A percentile compares a stretch with the other conserved stretches of the same genome.
Conservation (phyloP, 2,329 filamentous ascomycete species). For the Alternaria gaisen region DNA sequence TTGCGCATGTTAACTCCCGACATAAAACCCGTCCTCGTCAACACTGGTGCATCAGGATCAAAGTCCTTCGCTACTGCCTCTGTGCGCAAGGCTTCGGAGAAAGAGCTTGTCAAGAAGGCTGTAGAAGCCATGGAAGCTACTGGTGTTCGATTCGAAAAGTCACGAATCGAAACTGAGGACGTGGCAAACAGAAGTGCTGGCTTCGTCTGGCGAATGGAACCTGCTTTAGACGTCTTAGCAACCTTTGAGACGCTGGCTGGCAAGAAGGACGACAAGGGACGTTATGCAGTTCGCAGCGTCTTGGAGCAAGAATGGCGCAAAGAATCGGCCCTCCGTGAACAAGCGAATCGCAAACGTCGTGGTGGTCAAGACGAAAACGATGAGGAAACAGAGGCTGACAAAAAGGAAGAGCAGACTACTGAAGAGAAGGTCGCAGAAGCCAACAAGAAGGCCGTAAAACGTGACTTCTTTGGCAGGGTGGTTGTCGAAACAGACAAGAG, state of each 20-base stretch:
- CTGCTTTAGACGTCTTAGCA: constrained; percentile 81
- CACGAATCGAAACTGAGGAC: constrained; percentile 76
- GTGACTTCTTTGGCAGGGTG: constrained; percentile 86
- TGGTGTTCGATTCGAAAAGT: constrained; percentile 81
- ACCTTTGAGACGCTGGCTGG: constrained; percentile 73
- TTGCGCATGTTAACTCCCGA: constrained; percentile 85
- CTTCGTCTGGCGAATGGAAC: constrained; percentile 95
- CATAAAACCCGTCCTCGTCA: constrained; percentile 88
- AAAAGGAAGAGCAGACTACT: constrained; percentile 28
- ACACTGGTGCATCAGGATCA: constrained; percentile 59
- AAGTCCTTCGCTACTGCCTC: constrained; percentile 71
- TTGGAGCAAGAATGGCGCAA: constrained; percentile 89
- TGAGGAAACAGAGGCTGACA: constrained; percentile 21
- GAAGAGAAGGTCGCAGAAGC: constrained; percentile 34
- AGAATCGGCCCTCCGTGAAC: constrained; percentile 72
- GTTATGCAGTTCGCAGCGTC: constrained; percentile 94
- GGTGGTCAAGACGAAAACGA: constrained; percentile 39
- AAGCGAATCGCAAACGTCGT: constrained; percentile 68
- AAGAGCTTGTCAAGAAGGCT: constrained; percentile 78
- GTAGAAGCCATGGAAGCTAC: constrained; percentile 85
- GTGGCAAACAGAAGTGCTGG: constrained; percentile 59
- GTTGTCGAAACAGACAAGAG: constrained; percentile 61
- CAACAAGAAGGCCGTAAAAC: constrained; percentile 63
- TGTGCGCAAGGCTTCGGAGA: constrained; percentile 87
- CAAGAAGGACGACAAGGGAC: constrained; percentile 72